These are phyloP conservation scores for Orbilia blumenaviensis DNA, from an alignment of 2,329 filamentous ascomycete species.

Conservation along the genomic window DNA sequence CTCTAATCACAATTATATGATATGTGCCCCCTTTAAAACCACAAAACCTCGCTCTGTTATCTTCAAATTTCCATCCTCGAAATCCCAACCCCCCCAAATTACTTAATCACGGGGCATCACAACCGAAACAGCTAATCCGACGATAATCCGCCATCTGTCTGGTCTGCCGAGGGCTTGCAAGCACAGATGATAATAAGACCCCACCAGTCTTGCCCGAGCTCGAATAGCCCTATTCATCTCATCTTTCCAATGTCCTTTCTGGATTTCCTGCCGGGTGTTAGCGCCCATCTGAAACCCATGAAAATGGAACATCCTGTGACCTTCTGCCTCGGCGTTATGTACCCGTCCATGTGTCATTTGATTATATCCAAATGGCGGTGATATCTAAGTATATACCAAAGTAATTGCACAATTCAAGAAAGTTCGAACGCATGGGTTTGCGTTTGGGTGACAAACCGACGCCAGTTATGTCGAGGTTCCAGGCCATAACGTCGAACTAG, in stretches of 20 bases:
- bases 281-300: constrained; percentile 14
- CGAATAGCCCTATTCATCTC: constrained; percentile 50
- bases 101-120: constrained; percentile 51
- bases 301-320: constrained; percentile 26
- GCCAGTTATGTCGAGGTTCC: neutral
- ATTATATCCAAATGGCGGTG: neutral
- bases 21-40: constrained; percentile 21
- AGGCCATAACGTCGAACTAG: no score
- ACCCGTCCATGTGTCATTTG: constrained; percentile 3
- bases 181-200: constrained; percentile 15
- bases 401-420: neutral
- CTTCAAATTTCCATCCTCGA: constrained; percentile 31
- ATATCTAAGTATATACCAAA: no score
- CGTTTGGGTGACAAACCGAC: neutral
- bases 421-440: neutral
- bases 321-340: constrained; percentile 14
- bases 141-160: constrained; percentile 29
- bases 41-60: constrained; percentile 38
- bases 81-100: constrained; percentile 28
- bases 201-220: constrained; percentile 16
- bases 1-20: constrained; percentile 30
- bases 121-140: constrained; percentile 48
- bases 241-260: constrained; percentile 29
- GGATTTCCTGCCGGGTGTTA: neutral
- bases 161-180: constrained; percentile 13